Evolutionary conservation across 257 asterid species (phyloP), one percentile per base, ranked within the genome.

Genomic region (Nyctanthes arbortristis): DNA sequence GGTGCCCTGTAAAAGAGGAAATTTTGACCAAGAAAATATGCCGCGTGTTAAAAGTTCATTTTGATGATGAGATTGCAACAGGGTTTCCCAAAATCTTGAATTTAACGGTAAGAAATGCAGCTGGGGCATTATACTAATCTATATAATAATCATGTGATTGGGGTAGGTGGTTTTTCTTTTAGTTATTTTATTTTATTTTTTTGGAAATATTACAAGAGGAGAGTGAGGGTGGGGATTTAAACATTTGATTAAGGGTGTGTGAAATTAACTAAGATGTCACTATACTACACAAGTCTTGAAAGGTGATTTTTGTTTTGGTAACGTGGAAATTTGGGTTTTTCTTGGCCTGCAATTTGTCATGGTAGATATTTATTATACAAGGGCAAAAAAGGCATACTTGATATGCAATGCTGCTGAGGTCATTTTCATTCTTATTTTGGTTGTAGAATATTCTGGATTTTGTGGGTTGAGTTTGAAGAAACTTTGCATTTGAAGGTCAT

Each of bases 91-190:
- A n/a, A 37, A 43, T 58, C 82, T 72, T 72, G 47, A 52, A 67
- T 72, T 65, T 68, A 72, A 86, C 88, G 93, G 88, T 73, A 76
- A 78, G 75, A 27, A 34, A 75, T 24, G 47, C 68, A 43, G 75
- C 68, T 52, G 69, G 77, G 30, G 29, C 29, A 52, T 22, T n/a
- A n/a, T n/a, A n/a, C n/a, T n/a, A n/a, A n/a, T n/a, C n/a, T n/a
- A n/a, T n/a, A 24, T 22, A 20, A 22, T 49, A 49, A 49, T 52
- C 9, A 52, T 7, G 29, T 22, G 16, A 52, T 52, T 56, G 29
- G 67, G 35, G 72, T 68, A 70, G 77, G 72, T 69, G 39, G 55
- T 30, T 56, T 32, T 28, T 49, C n/a, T n/a, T n/a, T n/a, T n/a
- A n/a, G n/a, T n/a, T n/a, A n/a, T n/a, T n/a, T n/a, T n/a, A n/a